phyloP scores from a whole-genome alignment of 257 asterid species.

The Gentiana straminea region DNA sequence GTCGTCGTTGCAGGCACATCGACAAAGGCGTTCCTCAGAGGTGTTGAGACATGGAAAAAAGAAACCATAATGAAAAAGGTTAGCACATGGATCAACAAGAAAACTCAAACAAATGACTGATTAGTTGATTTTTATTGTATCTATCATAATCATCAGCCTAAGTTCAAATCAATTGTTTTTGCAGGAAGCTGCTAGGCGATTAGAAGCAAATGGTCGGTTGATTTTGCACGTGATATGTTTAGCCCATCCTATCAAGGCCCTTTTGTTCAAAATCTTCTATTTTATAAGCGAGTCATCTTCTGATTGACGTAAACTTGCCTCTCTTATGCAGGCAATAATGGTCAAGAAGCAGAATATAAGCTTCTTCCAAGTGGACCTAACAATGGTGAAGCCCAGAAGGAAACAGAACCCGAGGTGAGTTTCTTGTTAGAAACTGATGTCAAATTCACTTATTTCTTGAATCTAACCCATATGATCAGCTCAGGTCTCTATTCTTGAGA shows the following conservation, averaged over 20 bases:
- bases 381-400: conserved; percentile 19
- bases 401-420: conserved; percentile 48
- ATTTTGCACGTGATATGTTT: conserved; percentile 3
- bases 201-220: conserved; percentile 43
- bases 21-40: conserved; percentile 79
- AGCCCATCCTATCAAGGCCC: background rate
- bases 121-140: background rate
- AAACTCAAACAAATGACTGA: too few relatives aligned
- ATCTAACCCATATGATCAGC: conserved; percentile 13
- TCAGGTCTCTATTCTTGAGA: conserved; percentile 64
- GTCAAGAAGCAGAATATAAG: conserved; percentile 63
- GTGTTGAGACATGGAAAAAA: conserved; percentile 88
- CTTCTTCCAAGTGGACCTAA: conserved; percentile 70
- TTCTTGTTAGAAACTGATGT: conserved; percentile 2
- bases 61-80: conserved; percentile 83
- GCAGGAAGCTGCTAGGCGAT: conserved; percentile 63
- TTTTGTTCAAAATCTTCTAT: background rate
- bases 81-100: too few relatives aligned
- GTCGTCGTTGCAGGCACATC: conserved; percentile 94
- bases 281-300: background rate
- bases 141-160: background rate
- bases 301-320: conserved; percentile 1
- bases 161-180: conserved; percentile 9
- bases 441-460: conserved; percentile 2
- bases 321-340: conserved; percentile 30